Evolutionary conservation across 805 yeast species (phyloP).

Genomic region (Ogataea pilisensis): DNA sequence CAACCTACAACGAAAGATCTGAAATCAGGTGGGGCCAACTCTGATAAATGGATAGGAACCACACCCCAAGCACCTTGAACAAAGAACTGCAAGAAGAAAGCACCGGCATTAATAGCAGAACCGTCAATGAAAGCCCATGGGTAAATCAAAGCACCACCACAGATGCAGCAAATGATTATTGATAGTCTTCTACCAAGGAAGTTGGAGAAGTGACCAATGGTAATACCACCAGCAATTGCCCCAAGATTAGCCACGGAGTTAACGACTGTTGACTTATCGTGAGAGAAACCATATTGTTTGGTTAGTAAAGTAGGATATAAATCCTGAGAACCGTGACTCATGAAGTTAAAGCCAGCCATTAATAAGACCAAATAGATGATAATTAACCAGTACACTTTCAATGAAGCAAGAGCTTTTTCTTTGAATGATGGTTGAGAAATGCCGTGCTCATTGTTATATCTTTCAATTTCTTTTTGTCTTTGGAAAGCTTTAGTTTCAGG

Average conservation of each 20-base stretch:
- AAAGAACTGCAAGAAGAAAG: conserved; percentile 55
- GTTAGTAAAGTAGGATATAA: conserved; percentile 52
- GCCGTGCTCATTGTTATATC: conserved; percentile 28
- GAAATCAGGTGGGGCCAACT: conserved; percentile 58
- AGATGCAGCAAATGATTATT: conserved; percentile 46
- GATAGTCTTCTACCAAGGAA: conserved; percentile 53
- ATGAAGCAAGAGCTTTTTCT: conserved; percentile 32
- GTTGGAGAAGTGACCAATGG: conserved; percentile 52
- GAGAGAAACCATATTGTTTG: conserved; percentile 39
- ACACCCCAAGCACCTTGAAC: conserved; percentile 74
- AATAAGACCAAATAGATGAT: conserved; percentile 51
- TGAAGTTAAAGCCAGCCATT: conserved; percentile 62
- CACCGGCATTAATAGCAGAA: conserved; percentile 53
- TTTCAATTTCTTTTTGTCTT: conserved; percentile 35
- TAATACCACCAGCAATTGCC: conserved; percentile 52
- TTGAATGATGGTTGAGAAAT: conserved; percentile 31
- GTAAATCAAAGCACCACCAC: conserved; percentile 59
- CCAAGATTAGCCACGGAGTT: conserved; percentile 57
- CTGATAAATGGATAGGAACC: conserved; percentile 57
- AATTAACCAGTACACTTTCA: conserved; percentile 53
- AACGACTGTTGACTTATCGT: conserved; percentile 47
- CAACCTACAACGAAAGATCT: conserved; percentile 61
- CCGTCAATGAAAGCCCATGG: conserved; percentile 54
- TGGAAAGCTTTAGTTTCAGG: conserved; percentile 54
- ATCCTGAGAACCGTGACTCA: conserved; percentile 64